A percentile compares a stretch with the other conserved stretches of the same genome.
Conservation (phyloP, 306 rosid species). For the Trifolium subterraneum region DNA sequence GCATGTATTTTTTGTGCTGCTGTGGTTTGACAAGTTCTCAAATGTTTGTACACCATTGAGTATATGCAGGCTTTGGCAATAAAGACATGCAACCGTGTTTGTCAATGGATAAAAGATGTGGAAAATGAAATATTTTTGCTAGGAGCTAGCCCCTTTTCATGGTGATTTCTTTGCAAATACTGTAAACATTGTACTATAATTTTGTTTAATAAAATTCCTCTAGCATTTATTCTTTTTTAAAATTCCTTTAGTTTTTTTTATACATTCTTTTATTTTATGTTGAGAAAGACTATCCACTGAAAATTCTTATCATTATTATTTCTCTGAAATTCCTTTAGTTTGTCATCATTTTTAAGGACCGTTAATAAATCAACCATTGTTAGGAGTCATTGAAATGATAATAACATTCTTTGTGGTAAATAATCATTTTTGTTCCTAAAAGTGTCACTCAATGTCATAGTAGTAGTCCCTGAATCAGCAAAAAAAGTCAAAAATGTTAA, state of each 20-base stretch:
- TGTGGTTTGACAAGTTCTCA: conserved; percentile 33
- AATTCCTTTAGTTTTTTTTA: background rate
- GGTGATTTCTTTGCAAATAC: conserved; percentile 61
- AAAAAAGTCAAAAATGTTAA: too few relatives aligned
- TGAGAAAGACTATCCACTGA: background rate
- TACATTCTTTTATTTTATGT: background rate
- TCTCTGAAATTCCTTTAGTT: background rate
- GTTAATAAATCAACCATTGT: too few relatives aligned
- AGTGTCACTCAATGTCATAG: too few relatives aligned
- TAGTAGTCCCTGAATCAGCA: too few relatives aligned
- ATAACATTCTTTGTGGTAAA: too few relatives aligned
- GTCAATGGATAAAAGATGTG: conserved; percentile 98
- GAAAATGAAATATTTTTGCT: conserved; percentile 95
- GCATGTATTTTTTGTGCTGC: conserved; percentile 10
- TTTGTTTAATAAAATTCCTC: conserved; percentile 44
- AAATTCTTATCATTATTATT: conserved; percentile 18
- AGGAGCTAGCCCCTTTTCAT: conserved; percentile 99
- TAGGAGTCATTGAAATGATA: too few relatives aligned
- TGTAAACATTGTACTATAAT: conserved; percentile 68
- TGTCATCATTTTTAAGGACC: background rate
- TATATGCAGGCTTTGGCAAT: conserved; percentile 85
- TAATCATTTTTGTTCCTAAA: too few relatives aligned
- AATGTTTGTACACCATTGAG: conserved; percentile 36
- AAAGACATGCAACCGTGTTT: conserved; percentile 90
- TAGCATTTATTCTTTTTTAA: conserved; percentile 6